Evolutionary conservation across 345 rosid species (phyloP), one percentile per base, ranked within the genome.

Genomic region (Brassica cretica): DNA sequence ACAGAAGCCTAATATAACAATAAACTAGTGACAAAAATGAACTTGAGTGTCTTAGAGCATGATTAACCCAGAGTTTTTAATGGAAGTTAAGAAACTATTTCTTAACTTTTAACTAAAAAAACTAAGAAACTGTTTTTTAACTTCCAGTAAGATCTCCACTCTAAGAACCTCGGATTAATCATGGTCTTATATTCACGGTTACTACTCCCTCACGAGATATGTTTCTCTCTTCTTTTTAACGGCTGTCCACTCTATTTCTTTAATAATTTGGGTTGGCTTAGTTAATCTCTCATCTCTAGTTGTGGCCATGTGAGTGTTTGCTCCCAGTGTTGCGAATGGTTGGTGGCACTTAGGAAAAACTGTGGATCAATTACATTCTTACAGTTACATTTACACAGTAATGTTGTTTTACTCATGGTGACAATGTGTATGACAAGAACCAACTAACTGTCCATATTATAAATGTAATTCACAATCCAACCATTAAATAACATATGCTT

Each of bases 391-490:
- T 46, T 53, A 63, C 63, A 14, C 12, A 68, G 15, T 33, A 1
- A 4, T 37, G 39, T 64, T 33, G 8, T 15, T 16, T 6, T 29
- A n/a, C 2, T 3, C 12, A 39, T 61, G 15, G 63, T 78, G 67
- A 69, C 64, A 70, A 37, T 30, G 76, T 15, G 19, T 8, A 67
- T 66, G 81, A 59, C 68, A 72, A 66, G 64, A 78, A 59, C 77
- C 55, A 72, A 56, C 73, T 59, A 46, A 72, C 33, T 58, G 41
- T 72, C 73, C 21, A 32, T 8, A 58, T 72, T 59, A 44, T 72
- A 59, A 44, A 78, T 78, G 81, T 72, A 58, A 59, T n/a, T 66
- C 63, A 32, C 56, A 72, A 30, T 16, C 59, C 59, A 53, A 53
- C 59, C 21, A 53, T 53, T 53, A 16, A 15, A 15, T 6, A 53